Conservation (phyloP, 2,329 filamentous ascomycete genomes). For the Fusarium odoratissimum region DNA sequence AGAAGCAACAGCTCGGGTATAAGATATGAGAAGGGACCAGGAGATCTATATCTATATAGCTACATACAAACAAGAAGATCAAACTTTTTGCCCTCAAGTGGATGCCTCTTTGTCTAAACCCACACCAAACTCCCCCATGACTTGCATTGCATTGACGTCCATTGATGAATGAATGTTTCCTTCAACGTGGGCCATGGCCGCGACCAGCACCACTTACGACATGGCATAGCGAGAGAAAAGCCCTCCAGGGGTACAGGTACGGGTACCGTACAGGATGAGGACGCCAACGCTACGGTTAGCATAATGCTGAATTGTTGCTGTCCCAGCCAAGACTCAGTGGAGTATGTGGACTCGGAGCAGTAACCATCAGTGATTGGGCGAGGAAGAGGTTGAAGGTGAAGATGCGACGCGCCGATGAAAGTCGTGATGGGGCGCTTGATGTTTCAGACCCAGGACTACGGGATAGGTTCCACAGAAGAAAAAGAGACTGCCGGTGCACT, state of each 20-base stretch:
- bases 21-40: constrained; percentile 6
- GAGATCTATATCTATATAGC: constrained; percentile 38
- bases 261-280: background rate
- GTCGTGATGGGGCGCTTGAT: constrained; percentile 43
- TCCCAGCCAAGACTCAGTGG: constrained; percentile 35
- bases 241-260: constrained; percentile 22
- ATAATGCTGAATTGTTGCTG: background rate
- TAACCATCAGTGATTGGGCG: constrained; percentile 40
- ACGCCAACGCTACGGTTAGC: constrained; percentile 27
- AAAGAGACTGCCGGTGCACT: constrained; percentile 25
- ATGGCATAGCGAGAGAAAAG: constrained; percentile 18
- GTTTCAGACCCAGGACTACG: constrained; percentile 42
- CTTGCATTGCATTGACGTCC: constrained; percentile 36
- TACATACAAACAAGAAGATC: constrained; percentile 15
- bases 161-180: constrained; percentile 21
- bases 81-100: constrained; percentile 25
- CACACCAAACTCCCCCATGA: constrained; percentile 30
- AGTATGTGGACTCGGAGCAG: constrained; percentile 22
- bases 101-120: constrained; percentile 38
- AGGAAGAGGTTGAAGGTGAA: constrained; percentile 21
- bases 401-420: constrained; percentile 43
- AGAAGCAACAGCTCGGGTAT: constrained; percentile 10
- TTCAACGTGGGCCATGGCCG: constrained; percentile 24
- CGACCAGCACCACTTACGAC: constrained; percentile 28
- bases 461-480: constrained; percentile 3